phyloP scores from a whole-genome alignment of 2,329 filamentous ascomycete genomes.

The Aspergillus tubingensis region DNA sequence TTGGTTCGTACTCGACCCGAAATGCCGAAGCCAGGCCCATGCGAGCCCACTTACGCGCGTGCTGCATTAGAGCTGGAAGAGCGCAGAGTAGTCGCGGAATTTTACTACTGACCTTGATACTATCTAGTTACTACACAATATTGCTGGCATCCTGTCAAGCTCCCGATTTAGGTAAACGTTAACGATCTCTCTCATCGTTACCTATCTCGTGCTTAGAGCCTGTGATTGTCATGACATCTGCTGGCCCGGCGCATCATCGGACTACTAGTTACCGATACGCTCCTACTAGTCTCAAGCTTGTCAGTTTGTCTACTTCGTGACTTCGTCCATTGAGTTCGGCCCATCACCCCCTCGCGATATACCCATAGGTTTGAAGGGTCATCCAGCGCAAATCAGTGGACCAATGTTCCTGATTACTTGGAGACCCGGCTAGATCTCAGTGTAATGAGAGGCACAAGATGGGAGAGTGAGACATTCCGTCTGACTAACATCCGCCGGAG shows the following conservation, averaged over 20 bases:
- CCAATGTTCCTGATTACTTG: slow-evolving; percentile 18
- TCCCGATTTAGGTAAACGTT: background rate
- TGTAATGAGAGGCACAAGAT: background rate
- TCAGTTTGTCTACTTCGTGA: background rate
- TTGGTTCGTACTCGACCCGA: background rate
- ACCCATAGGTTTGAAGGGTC: background rate
- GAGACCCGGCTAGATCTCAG: slow-evolving; percentile 19
- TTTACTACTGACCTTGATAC: background rate
- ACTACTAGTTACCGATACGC: background rate
- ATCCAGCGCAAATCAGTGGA: slow-evolving; percentile 10
- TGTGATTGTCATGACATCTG: background rate
- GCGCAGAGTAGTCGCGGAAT: background rate
- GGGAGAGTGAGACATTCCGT: slow-evolving; percentile 12
- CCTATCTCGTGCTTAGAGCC: background rate
- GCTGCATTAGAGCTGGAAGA: background rate
- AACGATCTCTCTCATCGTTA: background rate
- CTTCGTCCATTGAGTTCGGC: background rate
- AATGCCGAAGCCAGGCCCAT: slow-evolving; percentile 2
- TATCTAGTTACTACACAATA: background rate
- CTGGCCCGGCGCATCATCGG: background rate
- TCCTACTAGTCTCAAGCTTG: background rate
- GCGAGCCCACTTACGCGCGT: slow-evolving; percentile 1
- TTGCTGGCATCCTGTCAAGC: background rate
- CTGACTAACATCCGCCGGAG: slow-evolving; percentile 5
- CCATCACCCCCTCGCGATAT: background rate